phyloP scores from a whole-genome alignment of 495 filamentous ascomycete species.

The Apodospora peruviana region DNA sequence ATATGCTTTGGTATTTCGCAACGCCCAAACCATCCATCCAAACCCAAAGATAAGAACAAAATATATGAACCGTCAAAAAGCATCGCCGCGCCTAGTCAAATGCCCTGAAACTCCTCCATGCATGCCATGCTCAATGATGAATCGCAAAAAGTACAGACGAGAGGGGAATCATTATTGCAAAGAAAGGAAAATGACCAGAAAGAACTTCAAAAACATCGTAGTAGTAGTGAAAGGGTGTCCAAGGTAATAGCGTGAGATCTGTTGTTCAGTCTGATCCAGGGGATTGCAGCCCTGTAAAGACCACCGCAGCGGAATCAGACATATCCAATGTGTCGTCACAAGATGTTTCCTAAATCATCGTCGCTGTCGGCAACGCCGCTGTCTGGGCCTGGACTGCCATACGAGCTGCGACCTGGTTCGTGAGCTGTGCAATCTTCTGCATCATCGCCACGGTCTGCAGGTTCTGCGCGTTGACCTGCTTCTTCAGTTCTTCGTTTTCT shows the following conservation, averaged over 20 bases:
- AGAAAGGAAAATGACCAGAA: background rate
- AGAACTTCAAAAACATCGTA: background rate
- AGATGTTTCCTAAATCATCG: conserved; percentile 19
- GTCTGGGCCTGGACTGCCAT: background rate
- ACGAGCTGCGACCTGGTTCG: background rate
- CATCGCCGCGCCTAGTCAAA: background rate
- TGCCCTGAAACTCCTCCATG: background rate
- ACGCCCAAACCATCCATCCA: background rate
- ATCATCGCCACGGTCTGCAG: conserved; percentile 25
- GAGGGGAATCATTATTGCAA: background rate
- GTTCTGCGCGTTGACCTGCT: conserved; percentile 24
- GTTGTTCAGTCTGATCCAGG: no score
- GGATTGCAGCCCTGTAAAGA: no score
- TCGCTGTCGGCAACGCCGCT: background rate
- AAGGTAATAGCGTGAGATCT: no score
- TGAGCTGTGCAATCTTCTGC: conserved; percentile 17
- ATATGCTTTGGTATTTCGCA: conserved; percentile 1
- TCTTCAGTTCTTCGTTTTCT: conserved; percentile 33
- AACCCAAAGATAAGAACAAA: background rate
- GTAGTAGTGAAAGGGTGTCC: no score
- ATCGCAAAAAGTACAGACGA: no score
- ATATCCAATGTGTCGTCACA: no score
- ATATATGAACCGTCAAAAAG: background rate
- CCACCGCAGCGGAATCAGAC: no score
- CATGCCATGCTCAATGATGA: background rate